Conservation (phyloP, 805 yeast species). For the Wickerhamomyces xylosicus region DNA sequence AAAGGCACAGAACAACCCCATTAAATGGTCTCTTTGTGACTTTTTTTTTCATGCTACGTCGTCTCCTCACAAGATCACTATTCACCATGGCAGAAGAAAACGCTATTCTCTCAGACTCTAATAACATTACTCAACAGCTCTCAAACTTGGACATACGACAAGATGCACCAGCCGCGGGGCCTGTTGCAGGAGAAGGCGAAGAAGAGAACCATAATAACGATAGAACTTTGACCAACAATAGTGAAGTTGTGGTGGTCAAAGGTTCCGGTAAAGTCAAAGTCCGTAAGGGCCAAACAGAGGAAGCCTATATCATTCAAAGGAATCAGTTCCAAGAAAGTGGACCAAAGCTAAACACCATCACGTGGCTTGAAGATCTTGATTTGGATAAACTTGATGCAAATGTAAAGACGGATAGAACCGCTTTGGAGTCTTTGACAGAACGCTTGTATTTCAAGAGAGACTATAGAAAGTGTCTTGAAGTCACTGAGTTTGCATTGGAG, state of each 20-base stretch:
- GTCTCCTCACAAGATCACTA: background rate
- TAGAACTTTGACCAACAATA: conserved; percentile 14
- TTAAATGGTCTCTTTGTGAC: too few relatives aligned
- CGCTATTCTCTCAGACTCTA: background rate
- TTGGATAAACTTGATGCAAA: conserved; percentile 20
- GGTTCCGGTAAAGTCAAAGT: conserved; percentile 36
- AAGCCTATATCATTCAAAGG: conserved; percentile 45
- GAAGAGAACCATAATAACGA: conserved; percentile 12
- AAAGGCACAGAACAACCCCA: too few relatives aligned
- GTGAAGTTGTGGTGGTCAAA: conserved; percentile 34
- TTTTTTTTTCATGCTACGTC: too few relatives aligned
- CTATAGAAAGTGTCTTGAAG: conserved; percentile 39
- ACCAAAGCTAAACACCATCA: conserved; percentile 40
- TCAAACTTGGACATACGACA: background rate
- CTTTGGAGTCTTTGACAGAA: conserved; percentile 50
- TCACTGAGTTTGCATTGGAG: conserved; percentile 28
- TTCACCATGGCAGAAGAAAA: background rate
- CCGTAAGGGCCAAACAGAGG: conserved; percentile 66
- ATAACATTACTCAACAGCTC: background rate
- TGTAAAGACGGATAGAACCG: conserved; percentile 45
- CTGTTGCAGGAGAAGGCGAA: background rate
- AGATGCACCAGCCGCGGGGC: background rate
- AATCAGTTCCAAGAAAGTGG: conserved; percentile 41
- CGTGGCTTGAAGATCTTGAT: conserved; percentile 30
- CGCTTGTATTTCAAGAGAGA: conserved; percentile 46